phyloP scores from a whole-genome alignment of 495 filamentous ascomycete genomes.

The Hypoxylon perforatum region DNA sequence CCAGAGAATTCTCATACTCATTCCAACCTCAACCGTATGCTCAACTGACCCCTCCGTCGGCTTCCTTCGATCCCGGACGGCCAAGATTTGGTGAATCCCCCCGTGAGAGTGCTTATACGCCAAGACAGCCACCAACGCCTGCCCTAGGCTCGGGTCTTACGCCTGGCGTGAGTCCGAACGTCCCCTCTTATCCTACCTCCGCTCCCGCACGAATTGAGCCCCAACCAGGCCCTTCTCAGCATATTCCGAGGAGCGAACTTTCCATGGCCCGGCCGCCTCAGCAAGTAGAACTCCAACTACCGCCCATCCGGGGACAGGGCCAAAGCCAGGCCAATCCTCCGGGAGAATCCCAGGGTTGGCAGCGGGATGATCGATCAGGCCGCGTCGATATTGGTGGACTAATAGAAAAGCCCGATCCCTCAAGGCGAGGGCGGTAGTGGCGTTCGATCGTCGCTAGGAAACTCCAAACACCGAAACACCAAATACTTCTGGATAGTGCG shows the following conservation, averaged over 20 bases:
- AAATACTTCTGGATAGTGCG: slow-evolving; percentile 7
- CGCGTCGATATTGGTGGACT: slow-evolving; percentile 67
- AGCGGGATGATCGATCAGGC: slow-evolving; percentile 56
- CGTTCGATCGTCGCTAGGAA: slow-evolving; percentile 19
- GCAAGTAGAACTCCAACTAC: slow-evolving; percentile 60
- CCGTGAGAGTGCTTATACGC: slow-evolving; percentile 44
- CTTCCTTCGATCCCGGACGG: slow-evolving; percentile 55
- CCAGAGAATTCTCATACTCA: slow-evolving; percentile 56
- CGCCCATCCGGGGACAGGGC: slow-evolving; percentile 61
- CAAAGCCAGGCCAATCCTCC: slow-evolving; percentile 48
- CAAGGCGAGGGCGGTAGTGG: slow-evolving; percentile 39
- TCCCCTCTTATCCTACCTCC: slow-evolving; percentile 52
- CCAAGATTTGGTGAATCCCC: slow-evolving; percentile 49
- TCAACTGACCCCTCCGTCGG: slow-evolving; percentile 55
- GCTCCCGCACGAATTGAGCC: slow-evolving; percentile 53
- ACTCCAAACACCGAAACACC: slow-evolving; percentile 5
- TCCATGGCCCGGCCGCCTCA: slow-evolving; percentile 47
- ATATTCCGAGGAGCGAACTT: slow-evolving; percentile 60
- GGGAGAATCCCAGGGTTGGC: slow-evolving; percentile 47
- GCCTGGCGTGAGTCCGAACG: slow-evolving; percentile 41
- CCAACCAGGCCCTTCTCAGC: slow-evolving; percentile 51
- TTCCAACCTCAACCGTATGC: slow-evolving; percentile 57
- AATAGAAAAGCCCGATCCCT: slow-evolving; percentile 56
- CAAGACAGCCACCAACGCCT: slow-evolving; percentile 49
- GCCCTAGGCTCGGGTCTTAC: slow-evolving; percentile 44